These are phyloP conservation scores for Saccharomyces hybrid DNA, from an alignment of 1,139 yeast species.

Conservation along the genomic window DNA sequence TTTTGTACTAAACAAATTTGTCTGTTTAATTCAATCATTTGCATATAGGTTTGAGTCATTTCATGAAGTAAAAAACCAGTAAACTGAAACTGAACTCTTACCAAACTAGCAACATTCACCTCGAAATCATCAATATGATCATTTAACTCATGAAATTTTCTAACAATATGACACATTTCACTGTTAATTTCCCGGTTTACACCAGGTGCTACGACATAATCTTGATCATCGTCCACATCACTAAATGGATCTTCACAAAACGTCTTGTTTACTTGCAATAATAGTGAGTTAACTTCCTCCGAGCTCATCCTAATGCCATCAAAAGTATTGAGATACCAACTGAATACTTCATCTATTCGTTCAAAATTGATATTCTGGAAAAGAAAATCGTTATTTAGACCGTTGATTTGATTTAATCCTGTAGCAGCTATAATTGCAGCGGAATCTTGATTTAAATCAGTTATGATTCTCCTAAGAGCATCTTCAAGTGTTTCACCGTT, in stretches of 20 bases:
- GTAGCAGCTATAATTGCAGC: constrained; percentile 32
- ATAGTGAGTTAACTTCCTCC: constrained; percentile 18
- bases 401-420: constrained; percentile 27
- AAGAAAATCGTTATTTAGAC: constrained; percentile 25
- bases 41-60: constrained; percentile 29
- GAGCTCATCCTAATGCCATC: constrained; percentile 13
- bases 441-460: constrained; percentile 28
- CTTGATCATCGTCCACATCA: constrained; percentile 13
- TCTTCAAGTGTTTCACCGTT: constrained; percentile 24
- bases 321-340: constrained; percentile 17
- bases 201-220: constrained; percentile 27
- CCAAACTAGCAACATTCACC: constrained; percentile 31
- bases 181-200: constrained; percentile 25
- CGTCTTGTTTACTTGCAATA: constrained; percentile 22
- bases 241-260: constrained; percentile 29
- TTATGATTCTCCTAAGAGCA: constrained; percentile 25
- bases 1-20: constrained; percentile 25
- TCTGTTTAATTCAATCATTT: constrained; percentile 29
- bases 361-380: constrained; percentile 30
- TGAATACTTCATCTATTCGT: constrained; percentile 26
- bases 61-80: constrained; percentile 31
- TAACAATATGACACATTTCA: constrained; percentile 28
- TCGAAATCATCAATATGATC: constrained; percentile 31
- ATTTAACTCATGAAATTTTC: constrained; percentile 27
- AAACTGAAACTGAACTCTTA: constrained; percentile 32